Conservation (phyloP, 305 asterid genomes). For the Fraxinus ornus region DNA sequence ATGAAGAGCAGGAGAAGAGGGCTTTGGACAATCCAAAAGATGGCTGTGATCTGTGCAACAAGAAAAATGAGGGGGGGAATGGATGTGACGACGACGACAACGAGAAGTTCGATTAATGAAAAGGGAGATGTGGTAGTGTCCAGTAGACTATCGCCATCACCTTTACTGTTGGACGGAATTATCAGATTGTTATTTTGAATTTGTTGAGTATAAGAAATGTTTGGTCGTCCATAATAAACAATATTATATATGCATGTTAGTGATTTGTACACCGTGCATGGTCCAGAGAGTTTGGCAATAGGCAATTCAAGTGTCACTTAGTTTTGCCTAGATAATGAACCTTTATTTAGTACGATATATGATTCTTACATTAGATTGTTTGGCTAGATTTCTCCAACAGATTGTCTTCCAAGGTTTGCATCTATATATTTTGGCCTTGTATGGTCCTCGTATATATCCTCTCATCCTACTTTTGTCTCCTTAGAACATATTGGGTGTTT, state of each 20-base stretch:
- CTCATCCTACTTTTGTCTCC: conserved; percentile 3
- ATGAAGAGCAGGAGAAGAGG: conserved; percentile 72
- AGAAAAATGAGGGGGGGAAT: conserved; percentile 21
- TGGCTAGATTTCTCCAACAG: background rate
- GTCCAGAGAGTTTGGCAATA: background rate
- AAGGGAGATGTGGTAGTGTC: background rate
- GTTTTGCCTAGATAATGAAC: background rate
- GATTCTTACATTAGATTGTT: background rate
- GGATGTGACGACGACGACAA: background rate
- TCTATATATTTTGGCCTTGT: background rate
- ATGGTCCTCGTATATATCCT: background rate
- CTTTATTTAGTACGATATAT: background rate
- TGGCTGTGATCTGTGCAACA: conserved; percentile 21
- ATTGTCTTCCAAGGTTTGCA: background rate
- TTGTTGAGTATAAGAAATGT: background rate
- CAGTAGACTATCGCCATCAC: background rate
- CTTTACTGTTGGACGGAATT: background rate
- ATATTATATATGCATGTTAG: too few species aligned
- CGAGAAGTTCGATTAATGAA: background rate
- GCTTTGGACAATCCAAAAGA: conserved; percentile 64
- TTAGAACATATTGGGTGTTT: background rate
- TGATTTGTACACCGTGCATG: background rate
- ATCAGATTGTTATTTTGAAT: background rate
- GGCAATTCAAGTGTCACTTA: background rate
- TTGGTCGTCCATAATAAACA: background rate